Conservation (phyloP, 1,284 basidiomycete species). For the Chiua sp. region DNA sequence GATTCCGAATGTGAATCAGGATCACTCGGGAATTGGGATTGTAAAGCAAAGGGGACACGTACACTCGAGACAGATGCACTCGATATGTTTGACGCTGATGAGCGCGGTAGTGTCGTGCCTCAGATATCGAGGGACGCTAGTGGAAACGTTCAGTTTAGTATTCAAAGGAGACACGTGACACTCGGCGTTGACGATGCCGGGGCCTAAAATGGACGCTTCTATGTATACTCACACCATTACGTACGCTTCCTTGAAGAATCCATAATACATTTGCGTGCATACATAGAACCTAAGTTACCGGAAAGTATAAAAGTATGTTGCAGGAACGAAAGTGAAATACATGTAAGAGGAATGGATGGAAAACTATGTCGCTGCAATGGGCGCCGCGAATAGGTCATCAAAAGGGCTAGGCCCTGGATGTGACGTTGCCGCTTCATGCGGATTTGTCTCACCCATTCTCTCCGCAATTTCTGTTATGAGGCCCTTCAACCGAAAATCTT, state of each 20-base stretch:
- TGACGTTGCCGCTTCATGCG: slow-evolving; percentile 34
- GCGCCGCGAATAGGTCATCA: slow-evolving; percentile 55
- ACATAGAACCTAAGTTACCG: too few relatives aligned
- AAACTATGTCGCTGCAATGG: slow-evolving; percentile 10
- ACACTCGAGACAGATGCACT: slow-evolving; percentile 5
- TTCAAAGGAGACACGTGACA: background rate
- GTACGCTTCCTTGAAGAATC: too few relatives aligned
- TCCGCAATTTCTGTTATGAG: slow-evolving; percentile 54
- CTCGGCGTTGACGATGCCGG: background rate
- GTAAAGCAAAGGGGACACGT: background rate
- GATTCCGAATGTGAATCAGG: background rate
- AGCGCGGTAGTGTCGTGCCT: background rate
- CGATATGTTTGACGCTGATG: slow-evolving; percentile 3
- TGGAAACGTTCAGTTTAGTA: background rate
- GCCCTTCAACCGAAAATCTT: slow-evolving; percentile 64
- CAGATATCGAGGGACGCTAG: background rate
- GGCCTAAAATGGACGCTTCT: too few relatives aligned
- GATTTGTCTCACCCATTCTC: slow-evolving; percentile 51
- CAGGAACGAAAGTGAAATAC: background rate
- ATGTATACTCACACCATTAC: too few relatives aligned
- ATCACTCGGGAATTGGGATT: background rate
- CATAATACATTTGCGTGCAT: background rate
- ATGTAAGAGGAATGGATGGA: background rate
- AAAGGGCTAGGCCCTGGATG: slow-evolving; percentile 44
- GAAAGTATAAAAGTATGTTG: background rate